Evolutionary conservation across 2,329 filamentous ascomycete species (phyloP).

Genomic region (Daldinia sp.): DNA sequence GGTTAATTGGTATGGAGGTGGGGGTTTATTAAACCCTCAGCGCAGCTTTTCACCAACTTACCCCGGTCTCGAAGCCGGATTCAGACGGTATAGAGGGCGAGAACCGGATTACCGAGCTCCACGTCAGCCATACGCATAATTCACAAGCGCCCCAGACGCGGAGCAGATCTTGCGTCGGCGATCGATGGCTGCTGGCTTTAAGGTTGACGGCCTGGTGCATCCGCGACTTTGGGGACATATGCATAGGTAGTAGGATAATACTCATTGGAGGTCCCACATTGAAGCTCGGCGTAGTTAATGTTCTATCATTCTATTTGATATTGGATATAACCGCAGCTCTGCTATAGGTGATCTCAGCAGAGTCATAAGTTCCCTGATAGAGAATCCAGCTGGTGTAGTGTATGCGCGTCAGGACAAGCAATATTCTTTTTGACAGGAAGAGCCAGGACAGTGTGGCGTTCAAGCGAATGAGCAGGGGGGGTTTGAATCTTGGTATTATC

Average conservation of each 20-base stretch:
- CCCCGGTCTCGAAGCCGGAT: constrained; percentile 20
- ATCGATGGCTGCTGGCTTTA: constrained; percentile 33
- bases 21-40: constrained; percentile 22
- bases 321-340: constrained; percentile 16
- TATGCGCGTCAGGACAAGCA: constrained; percentile 19
- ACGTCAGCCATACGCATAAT: constrained; percentile 34
- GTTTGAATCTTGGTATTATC: constrained; percentile 5
- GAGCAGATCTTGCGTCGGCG: constrained; percentile 40
- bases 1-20: constrained; percentile 17
- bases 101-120: constrained; percentile 29
- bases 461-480: constrained; percentile 5
- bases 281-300: constrained; percentile 12
- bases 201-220: constrained; percentile 24
- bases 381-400: constrained; percentile 3
- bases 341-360: constrained; percentile 13
- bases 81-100: constrained; percentile 13
- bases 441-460: background rate
- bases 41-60: constrained; percentile 11
- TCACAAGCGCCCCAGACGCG: constrained; percentile 31
- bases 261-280: constrained; percentile 6
- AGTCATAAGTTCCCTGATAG: constrained; percentile 20
- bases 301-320: constrained; percentile 3
- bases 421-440: constrained; percentile 25
- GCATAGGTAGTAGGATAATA: constrained; percentile 7
- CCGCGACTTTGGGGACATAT: constrained; percentile 20